A percentile compares a stretch with the other conserved stretches of the same genome.
phyloP scores from a whole-genome alignment of 345 rosid genomes.

The Salix viminalis region DNA sequence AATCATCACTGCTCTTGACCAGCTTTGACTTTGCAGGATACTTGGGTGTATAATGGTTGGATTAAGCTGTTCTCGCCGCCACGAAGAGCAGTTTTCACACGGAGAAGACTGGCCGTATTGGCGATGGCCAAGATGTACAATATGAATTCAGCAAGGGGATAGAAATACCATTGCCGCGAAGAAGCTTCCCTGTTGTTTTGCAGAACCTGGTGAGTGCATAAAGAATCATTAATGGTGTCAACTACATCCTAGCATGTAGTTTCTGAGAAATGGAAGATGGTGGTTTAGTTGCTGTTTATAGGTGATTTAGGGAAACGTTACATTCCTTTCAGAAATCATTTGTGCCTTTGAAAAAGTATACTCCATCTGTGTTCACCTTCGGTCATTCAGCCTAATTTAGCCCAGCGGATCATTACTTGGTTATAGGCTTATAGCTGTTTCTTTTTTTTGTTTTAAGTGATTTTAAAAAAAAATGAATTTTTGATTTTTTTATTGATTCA shows the following conservation, averaged over 20 bases:
- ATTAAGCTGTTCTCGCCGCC: not conserved
- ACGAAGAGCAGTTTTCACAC: not conserved
- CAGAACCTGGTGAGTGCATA: not conserved
- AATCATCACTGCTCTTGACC: not conserved
- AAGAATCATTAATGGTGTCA: not conserved
- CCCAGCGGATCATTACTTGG: too few species aligned
- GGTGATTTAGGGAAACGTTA: not conserved
- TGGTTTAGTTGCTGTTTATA: not conserved
- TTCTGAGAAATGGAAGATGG: not conserved
- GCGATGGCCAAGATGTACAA: not conserved
- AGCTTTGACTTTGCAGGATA: not conserved
- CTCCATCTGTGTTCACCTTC: too few species aligned
- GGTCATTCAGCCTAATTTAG: too few species aligned
- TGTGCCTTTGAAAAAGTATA: too few species aligned
- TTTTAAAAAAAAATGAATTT: too few species aligned
- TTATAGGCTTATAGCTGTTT: too few species aligned
- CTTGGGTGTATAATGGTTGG: not conserved
- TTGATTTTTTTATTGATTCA: too few species aligned
- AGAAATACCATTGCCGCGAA: not conserved
- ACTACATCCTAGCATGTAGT: not conserved
- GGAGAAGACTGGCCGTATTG: not conserved
- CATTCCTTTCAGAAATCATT: not conserved
- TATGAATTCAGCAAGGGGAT: not conserved
- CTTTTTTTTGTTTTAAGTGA: too few species aligned
- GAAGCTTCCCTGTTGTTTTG: not conserved